Evolutionary conservation across 2,329 filamentous ascomycete genomes (phyloP), one percentile per base, ranked within the genome.

Genomic region (Biscogniauxia marginata): DNA sequence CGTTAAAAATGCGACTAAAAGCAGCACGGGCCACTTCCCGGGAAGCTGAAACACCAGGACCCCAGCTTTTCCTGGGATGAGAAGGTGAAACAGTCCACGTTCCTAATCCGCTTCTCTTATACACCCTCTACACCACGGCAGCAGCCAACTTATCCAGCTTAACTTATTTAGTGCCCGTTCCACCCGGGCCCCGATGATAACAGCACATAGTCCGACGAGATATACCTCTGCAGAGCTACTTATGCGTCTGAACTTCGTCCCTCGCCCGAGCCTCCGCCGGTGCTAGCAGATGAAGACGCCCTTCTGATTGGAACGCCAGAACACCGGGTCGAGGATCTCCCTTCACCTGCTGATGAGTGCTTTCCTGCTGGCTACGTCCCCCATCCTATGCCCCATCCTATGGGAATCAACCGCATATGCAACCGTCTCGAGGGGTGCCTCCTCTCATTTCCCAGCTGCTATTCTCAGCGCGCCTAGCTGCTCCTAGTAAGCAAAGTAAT

Each of bases 81-180:
- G 22, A 25, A 22, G 20, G 46, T 60, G 58, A 62, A 64, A 64
- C 62, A 30, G 20, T 18, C 53, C 53, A 43, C 48, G 52, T 46
- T 55, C 46, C 44, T 47, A 43, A 21, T 46, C 52, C 50, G 48
- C 53, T 54, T 56, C 24, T 25, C 24, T 39, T 39, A 11, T 39
- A 39, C 30, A 39, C 49, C 44, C 19, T 39, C 46, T 44, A 48
- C 54, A 52, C 58, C 51, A n/a, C n/a, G n/a, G n/a, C n/a, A 55
- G 47, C 25, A 50, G 53, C 48, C 23, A 55, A 52, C 52, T 52
- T 25, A 5, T 39, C 30, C n/a, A 25, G 11, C 6, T 25, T 25
- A n/a, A n/a, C n/a, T n/a, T n/a, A n/a, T n/a, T n/a, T n/a, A n/a
- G n/a, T n/a, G n/a, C n/a, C n/a, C n/a, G n/a, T n/a, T n/a, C n/a